Percentiles rank a stretch among this genome's conserved stretches.
Conservation (phyloP, 2,329 filamentous ascomycete species). For the Trichoderma sp. region DNA sequence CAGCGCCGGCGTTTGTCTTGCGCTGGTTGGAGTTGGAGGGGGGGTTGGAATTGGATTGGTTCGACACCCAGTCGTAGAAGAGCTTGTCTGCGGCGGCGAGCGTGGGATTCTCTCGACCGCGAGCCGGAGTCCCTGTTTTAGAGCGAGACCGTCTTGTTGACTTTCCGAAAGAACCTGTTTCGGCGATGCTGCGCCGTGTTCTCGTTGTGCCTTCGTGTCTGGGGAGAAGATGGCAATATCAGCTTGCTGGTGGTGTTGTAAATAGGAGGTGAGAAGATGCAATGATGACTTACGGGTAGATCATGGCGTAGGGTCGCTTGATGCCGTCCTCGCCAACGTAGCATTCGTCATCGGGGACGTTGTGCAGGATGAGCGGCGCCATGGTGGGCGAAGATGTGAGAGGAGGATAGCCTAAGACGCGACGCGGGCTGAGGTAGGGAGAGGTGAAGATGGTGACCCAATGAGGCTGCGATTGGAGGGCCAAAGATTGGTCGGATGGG, state of each 20-base stretch:
- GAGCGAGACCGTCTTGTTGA: conserved; percentile 63
- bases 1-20: conserved; percentile 38
- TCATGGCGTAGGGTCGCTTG: conserved; percentile 64
- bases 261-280: neutral
- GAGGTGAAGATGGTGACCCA: neutral
- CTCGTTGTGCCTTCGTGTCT: conserved; percentile 48
- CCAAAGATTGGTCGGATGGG: neutral
- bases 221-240: neutral
- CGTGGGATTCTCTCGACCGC: conserved; percentile 58
- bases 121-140: conserved; percentile 57
- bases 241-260: neutral
- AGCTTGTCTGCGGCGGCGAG: conserved; percentile 60
- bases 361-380: conserved; percentile 66
- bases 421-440: neutral
- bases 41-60: conserved; percentile 37
- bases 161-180: conserved; percentile 65
- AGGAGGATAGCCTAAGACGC: neutral
- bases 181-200: conserved; percentile 53
- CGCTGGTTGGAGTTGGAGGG: conserved; percentile 30
- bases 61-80: conserved; percentile 58
- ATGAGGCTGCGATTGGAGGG: neutral
- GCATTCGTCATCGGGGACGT: conserved; percentile 66
- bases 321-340: conserved; percentile 65
- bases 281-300: conserved; percentile 53
- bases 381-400: conserved; percentile 37